These are phyloP conservation scores for Aspergillus ellipticus DNA, from an alignment of 495 filamentous ascomycete species.

Conservation along the genomic window DNA sequence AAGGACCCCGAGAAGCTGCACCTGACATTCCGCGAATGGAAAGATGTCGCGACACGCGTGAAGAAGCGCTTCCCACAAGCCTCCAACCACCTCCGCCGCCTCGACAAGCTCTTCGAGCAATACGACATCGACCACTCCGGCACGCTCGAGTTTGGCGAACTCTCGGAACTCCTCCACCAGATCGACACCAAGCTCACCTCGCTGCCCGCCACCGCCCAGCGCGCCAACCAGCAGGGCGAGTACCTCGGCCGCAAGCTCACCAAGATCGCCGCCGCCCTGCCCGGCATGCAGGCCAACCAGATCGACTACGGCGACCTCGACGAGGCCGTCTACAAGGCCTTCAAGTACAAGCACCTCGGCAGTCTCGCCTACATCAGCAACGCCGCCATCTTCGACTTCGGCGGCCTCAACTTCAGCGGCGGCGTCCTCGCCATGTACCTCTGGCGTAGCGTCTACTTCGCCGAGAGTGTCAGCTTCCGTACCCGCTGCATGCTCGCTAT, in stretches of 20 bases:
- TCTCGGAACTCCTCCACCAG: slow-evolving; percentile 80
- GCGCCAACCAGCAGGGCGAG: slow-evolving; percentile 92
- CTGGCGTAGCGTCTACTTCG: slow-evolving; percentile 96
- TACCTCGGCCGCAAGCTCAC: slow-evolving; percentile 95
- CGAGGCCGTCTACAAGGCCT: slow-evolving; percentile 89
- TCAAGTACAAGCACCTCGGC: slow-evolving; percentile 90
- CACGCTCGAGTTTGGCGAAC: slow-evolving; percentile 88
- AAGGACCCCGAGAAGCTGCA: slow-evolving; percentile 79
- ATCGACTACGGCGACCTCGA: slow-evolving; percentile 87
- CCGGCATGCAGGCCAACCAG: slow-evolving; percentile 74
- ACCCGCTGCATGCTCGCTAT: slow-evolving; percentile 89
- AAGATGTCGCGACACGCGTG: slow-evolving; percentile 72
- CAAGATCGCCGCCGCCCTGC: slow-evolving; percentile 76
- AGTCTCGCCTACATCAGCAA: slow-evolving; percentile 96
- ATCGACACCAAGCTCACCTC: slow-evolving; percentile 89
- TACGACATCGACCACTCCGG: slow-evolving; percentile 93
- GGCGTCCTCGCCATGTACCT: slow-evolving; percentile 93
- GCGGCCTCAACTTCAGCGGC: slow-evolving; percentile 73
- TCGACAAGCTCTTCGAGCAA: slow-evolving; percentile 83
- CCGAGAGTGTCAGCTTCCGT: slow-evolving; percentile 91
- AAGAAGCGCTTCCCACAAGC: slow-evolving; percentile 92
- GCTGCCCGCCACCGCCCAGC: slow-evolving; percentile 87
- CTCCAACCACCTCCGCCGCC: slow-evolving; percentile 77
- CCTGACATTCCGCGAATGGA: slow-evolving; percentile 85
- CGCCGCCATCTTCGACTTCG: slow-evolving; percentile 86